phyloP scores from a whole-genome alignment of 2,329 filamentous ascomycete genomes.

The Pseudocercospora macadamiae region DNA sequence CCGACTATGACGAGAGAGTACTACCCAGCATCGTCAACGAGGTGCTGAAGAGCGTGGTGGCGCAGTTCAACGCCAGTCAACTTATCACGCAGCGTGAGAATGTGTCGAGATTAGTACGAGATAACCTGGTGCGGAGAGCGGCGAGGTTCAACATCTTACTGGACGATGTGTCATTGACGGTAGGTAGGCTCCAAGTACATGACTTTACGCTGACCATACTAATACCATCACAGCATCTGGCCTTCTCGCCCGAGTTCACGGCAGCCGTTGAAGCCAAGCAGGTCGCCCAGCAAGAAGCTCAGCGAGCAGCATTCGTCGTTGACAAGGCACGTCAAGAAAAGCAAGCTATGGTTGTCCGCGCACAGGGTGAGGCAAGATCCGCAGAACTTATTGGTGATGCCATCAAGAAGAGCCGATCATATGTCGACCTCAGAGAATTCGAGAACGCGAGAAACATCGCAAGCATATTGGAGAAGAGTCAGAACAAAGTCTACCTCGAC shows the following conservation, averaged over 20 bases:
- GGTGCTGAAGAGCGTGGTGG: constrained; percentile 97
- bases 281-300: constrained; percentile 84
- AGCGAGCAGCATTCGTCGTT: constrained; percentile 94
- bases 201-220: background rate
- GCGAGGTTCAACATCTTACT: constrained; percentile 96
- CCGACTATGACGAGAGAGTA: constrained; percentile 96
- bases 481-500: constrained; percentile 94
- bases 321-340: constrained; percentile 99
- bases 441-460: constrained; percentile 94
- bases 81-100: constrained; percentile 99
- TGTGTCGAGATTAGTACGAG: constrained; percentile 85
- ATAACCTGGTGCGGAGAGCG: constrained; percentile 87
- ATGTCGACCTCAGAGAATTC: constrained; percentile 96
- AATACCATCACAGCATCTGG: constrained; percentile 57
- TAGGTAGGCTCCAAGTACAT: constrained; percentile 28
- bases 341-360: constrained; percentile 96
- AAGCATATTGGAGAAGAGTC: constrained; percentile 81
- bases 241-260: constrained; percentile 71
- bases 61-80: constrained; percentile 97
- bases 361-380: constrained; percentile 97
- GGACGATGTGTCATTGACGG: constrained; percentile 92
- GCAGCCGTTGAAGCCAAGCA: constrained; percentile 71
- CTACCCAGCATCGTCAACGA: constrained; percentile 99
- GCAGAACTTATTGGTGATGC: constrained; percentile 97
- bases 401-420: constrained; percentile 98